A percentile compares a stretch with the other conserved stretches of the same genome.
Conservation (phyloP, 2,329 filamentous ascomycete genomes). For the Trichoderma koningii region DNA sequence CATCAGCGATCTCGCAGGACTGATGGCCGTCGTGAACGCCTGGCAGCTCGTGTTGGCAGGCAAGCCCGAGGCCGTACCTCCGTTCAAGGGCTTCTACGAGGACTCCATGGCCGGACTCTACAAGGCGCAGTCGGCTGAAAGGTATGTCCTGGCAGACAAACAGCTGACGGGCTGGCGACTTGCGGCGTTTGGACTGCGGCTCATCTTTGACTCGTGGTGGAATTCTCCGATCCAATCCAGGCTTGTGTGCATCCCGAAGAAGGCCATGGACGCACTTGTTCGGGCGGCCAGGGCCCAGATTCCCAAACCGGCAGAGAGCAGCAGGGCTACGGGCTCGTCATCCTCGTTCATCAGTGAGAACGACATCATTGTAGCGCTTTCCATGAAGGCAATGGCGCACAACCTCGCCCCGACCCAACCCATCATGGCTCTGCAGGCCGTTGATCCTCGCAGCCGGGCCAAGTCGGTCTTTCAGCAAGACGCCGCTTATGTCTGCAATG, state of each 20-base stretch:
- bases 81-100: constrained; percentile 13
- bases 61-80: constrained; percentile 12
- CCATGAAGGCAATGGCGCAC: neutral
- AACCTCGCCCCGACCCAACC: neutral
- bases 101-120: constrained; percentile 5
- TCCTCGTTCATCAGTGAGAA: constrained; percentile 9
- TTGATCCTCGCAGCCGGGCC: constrained; percentile 13
- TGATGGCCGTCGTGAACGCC: constrained; percentile 12
- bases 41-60: constrained; percentile 18
- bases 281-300: neutral
- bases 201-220: constrained; percentile 13
- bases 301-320: neutral
- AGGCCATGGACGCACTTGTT: neutral
- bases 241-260: constrained; percentile 13
- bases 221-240: neutral
- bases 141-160: neutral
- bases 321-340: neutral
- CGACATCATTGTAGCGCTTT: constrained; percentile 6
- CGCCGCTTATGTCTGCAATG: constrained; percentile 17
- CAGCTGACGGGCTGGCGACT: neutral
- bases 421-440: neutral
- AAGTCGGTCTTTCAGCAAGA: constrained; percentile 12
- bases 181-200: constrained; percentile 2
- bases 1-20: constrained; percentile 1
- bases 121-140: neutral